phyloP scores from a whole-genome alignment of 352 stramenopile genomes.

The Globisporangium rhizosaccharum region DNA sequence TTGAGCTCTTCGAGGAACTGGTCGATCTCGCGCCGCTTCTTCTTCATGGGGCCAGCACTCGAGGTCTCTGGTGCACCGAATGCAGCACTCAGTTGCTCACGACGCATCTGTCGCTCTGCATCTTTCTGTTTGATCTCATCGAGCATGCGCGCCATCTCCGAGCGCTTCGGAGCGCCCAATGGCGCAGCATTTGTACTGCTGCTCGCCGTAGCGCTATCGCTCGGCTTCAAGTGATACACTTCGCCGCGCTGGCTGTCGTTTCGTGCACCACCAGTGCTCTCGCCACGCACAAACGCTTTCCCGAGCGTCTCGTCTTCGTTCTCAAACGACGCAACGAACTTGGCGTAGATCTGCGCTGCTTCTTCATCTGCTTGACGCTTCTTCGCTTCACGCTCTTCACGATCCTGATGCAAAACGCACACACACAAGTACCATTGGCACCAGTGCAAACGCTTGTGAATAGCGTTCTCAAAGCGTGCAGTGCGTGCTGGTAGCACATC shows the following conservation, averaged over 20 bases:
- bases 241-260: slow-evolving; percentile 6
- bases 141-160: slow-evolving; percentile 66
- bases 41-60: slow-evolving; percentile 16
- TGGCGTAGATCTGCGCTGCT: slow-evolving; percentile 83
- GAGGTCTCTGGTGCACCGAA: neutral
- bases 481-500: neutral
- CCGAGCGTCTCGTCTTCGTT: slow-evolving; percentile 52
- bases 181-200: neutral
- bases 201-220: neutral
- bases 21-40: slow-evolving; percentile 80
- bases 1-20: slow-evolving; percentile 89
- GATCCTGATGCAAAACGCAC: slow-evolving; percentile 27
- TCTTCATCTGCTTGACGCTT: slow-evolving; percentile 84
- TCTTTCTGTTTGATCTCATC: slow-evolving; percentile 70
- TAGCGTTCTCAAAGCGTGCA: no score
- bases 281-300: slow-evolving; percentile 59
- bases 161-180: slow-evolving; percentile 20
- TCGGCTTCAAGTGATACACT: slow-evolving; percentile 36
- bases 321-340: slow-evolving; percentile 89
- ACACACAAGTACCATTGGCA: neutral
- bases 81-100: slow-evolving; percentile 9
- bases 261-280: neutral
- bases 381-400: slow-evolving; percentile 75
- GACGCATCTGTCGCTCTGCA: slow-evolving; percentile 14
- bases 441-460: neutral